A percentile compares a stretch with the other conserved stretches of the same genome.
Evolutionary conservation across 129 eudicot genomes (phyloP).

Genomic region (Logfia minima): DNA sequence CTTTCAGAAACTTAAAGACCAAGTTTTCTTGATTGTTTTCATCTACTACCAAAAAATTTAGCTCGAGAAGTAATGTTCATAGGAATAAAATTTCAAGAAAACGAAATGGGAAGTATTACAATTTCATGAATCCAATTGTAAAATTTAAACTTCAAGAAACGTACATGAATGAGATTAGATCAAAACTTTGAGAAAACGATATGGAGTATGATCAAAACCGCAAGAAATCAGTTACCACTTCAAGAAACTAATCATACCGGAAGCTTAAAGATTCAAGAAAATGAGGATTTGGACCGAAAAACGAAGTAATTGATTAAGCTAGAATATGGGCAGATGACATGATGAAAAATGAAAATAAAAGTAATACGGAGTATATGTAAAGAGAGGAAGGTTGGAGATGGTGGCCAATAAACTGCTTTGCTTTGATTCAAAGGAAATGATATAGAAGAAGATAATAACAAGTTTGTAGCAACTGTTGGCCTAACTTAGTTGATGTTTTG

Average conservation of each 20-base stretch:
- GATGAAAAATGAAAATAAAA: not conserved
- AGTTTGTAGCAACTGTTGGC: constrained; percentile 64
- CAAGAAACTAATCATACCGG: not conserved
- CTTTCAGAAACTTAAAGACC: constrained; percentile 27
- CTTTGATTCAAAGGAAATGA: constrained; percentile 68
- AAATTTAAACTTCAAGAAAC: constrained; percentile 5
- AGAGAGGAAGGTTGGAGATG: constrained; percentile 67
- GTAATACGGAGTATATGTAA: constrained; percentile 24
- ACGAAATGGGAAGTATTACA: not conserved
- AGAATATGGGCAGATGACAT: constrained; percentile 9
- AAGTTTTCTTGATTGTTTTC: constrained; percentile 23
- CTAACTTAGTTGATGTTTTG: constrained; percentile 50
- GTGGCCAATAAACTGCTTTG: constrained; percentile 87
- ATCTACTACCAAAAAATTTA: not conserved
- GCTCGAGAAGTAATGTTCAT: not conserved
- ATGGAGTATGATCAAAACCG: not conserved
- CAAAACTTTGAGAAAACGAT: constrained; percentile 9
- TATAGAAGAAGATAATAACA: constrained; percentile 27
- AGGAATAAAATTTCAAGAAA: constrained; percentile 19
- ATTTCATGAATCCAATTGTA: not conserved
- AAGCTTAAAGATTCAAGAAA: not conserved
- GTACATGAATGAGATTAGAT: not conserved
- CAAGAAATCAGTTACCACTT: not conserved
- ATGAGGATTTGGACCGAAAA: not conserved
- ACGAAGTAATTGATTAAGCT: not conserved